These are phyloP conservation scores for Tolypocladium ophioglossoides DNA, from an alignment of 2,329 filamentous ascomycete genomes.

Conservation along the genomic window DNA sequence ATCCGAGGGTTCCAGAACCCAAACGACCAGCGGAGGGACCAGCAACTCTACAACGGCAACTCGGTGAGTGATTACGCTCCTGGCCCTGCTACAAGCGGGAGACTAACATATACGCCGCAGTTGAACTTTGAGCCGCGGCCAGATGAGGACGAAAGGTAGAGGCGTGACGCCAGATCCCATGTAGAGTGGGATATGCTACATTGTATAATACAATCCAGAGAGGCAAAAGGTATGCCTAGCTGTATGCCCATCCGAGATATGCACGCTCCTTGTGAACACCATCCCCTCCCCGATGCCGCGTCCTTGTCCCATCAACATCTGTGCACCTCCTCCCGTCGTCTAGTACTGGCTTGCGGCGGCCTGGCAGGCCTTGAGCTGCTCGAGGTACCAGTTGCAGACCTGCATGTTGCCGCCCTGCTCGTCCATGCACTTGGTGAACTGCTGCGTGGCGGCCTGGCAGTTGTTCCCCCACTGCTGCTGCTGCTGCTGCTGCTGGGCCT, in stretches of 20 bases:
- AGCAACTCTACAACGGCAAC: constrained; percentile 86
- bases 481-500: constrained; percentile 34
- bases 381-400: constrained; percentile 96
- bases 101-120: constrained; percentile 25
- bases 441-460: constrained; percentile 70
- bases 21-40: constrained; percentile 42
- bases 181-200: constrained; percentile 15
- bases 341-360: constrained; percentile 64
- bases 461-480: constrained; percentile 46
- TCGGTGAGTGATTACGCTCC: constrained; percentile 44
- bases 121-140: constrained; percentile 59
- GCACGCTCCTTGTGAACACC: neutral
- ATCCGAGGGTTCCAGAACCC: constrained; percentile 30
- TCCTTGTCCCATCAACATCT: neutral
- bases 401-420: constrained; percentile 88
- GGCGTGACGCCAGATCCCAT: constrained; percentile 2
- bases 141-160: constrained; percentile 38
- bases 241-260: neutral
- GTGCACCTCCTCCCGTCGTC: constrained; percentile 4
- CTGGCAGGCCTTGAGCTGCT: constrained; percentile 91
- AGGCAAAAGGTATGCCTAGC: neutral
- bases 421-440: constrained; percentile 94
- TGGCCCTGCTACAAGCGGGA: neutral
- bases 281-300: neutral
- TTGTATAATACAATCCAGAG: constrained; percentile 17